Base-by-base conservation (phyloP, 345 rosid genomes). In the Populus ilicifolia region DNA sequence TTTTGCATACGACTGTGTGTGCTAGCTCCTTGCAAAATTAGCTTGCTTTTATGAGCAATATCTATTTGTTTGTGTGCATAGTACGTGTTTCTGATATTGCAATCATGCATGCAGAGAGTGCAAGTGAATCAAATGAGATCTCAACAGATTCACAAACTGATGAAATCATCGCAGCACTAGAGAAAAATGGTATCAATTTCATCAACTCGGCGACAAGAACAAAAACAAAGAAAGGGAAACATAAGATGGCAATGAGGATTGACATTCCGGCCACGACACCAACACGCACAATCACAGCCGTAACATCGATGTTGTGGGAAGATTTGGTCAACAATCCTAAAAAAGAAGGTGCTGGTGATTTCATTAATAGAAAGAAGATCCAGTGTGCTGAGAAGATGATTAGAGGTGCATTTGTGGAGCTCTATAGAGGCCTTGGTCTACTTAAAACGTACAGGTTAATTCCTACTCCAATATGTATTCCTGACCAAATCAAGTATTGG, bases 341-440 rank as follows among this genome's bases (percentile, higher is more conserved):
- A 54, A 87, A 79, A 43, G 91, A 88, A 35, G 94, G 90, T 2
- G 75, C 83, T 0, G 87, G 85, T 1, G 93, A 96, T 65, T 86
- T 85, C 78, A 77, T 92, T n/a, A 90, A 69, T 69, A 80, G 86
- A 25, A 96, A 91, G 87, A 93, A 96, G 77, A 86, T 96, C 27
- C 94, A 92, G 35, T 87, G 93, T 27, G 99, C 98, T 0, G 94
- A 90, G 85, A 96, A 96, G 78, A 91, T 87, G 91, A 92, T 96
- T 29, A 71, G 99, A 44, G 83, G 92, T 21, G 99, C 99, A 0
- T 93, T 88, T 76, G 95, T 96, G 13, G 99, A 93, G 85, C 94
- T 96, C 73, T 96, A 92, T 50, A 81, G 83, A 65, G 98, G 94
- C 62, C 97, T 96, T 74, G 89, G 89, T 70, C 84, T 96, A 2